These are phyloP conservation scores for Hyphopichia khmerensis DNA, from an alignment of 1,139 yeast species.

Conservation along the genomic window DNA sequence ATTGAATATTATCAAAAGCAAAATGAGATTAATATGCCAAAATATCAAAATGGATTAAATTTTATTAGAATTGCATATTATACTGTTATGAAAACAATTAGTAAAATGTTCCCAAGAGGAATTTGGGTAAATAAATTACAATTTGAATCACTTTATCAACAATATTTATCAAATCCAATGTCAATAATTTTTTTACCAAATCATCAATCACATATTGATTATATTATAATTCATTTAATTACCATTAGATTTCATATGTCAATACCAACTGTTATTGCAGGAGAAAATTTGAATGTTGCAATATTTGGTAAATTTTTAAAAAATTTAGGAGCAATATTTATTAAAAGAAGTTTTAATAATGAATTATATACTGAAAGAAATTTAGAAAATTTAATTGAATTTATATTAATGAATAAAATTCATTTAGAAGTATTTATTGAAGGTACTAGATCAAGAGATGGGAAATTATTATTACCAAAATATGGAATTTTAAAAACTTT, in stretches of 20 bases:
- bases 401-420: conserved; percentile 48
- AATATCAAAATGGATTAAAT: conserved; percentile 15
- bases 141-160: conserved; percentile 27
- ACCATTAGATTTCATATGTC: conserved; percentile 58
- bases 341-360: conserved; percentile 45
- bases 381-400: conserved; percentile 55
- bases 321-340: conserved; percentile 48
- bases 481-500: conserved; percentile 60
- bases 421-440: conserved; percentile 66
- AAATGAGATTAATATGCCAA: conserved; percentile 40
- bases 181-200: conserved; percentile 46
- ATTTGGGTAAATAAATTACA: conserved; percentile 41
- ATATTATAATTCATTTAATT: conserved; percentile 59
- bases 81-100: conserved; percentile 34
- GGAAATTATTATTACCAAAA: conserved; percentile 62
- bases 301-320: conserved; percentile 50
- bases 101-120: conserved; percentile 45
- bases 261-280: conserved; percentile 64
- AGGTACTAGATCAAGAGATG: conserved; percentile 68
- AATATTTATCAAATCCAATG: conserved; percentile 42
- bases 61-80: conserved; percentile 37
- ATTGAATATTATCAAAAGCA: conserved; percentile 36
- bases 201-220: conserved; percentile 67
- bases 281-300: conserved; percentile 67
- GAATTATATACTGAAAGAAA: conserved; percentile 59